phyloP scores from a whole-genome alignment of 2,329 filamentous ascomycete species.

The Falciphora oryzae region DNA sequence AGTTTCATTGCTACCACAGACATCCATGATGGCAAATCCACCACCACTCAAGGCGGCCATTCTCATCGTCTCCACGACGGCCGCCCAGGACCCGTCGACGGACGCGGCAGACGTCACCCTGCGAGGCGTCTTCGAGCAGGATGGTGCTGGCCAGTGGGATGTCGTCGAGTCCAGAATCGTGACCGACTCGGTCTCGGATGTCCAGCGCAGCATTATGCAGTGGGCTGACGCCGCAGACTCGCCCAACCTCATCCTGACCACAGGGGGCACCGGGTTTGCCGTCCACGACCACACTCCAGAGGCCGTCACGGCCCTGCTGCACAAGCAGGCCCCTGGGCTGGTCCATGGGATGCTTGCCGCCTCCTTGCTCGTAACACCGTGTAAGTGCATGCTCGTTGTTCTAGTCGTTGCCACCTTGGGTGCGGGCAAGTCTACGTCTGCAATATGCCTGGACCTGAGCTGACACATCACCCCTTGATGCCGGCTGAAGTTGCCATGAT shows the following conservation, averaged over 20 bases:
- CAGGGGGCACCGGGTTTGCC: conserved; percentile 91
- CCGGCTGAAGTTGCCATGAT: conserved; percentile 77
- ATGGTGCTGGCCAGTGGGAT: conserved; percentile 67
- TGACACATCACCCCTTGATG: conserved; percentile 8
- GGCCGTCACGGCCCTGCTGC: conserved; percentile 73
- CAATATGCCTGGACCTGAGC: not conserved
- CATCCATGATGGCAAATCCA: not conserved
- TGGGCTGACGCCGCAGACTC: conserved; percentile 64
- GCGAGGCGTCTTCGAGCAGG: conserved; percentile 59
- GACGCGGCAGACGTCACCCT: conserved; percentile 68
- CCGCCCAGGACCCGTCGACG: conserved; percentile 68
- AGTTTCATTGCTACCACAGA: not conserved
- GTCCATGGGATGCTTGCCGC: conserved; percentile 92
- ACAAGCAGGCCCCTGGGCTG: conserved; percentile 81
- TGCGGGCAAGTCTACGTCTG: no score
- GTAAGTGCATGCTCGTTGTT: conserved; percentile 43
- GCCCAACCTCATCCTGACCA: conserved; percentile 76
- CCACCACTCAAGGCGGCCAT: conserved; percentile 64
- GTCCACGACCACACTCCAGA: conserved; percentile 72
- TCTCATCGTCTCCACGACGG: conserved; percentile 87
- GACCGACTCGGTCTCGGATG: conserved; percentile 65
- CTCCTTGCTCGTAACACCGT: conserved; percentile 82
- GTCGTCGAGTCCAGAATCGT: conserved; percentile 68
- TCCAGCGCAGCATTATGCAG: conserved; percentile 64
- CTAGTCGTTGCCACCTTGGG: not conserved